Evolutionary conservation across 306 rosid genomes (phyloP).

Genomic region (Neltuma alba): DNA sequence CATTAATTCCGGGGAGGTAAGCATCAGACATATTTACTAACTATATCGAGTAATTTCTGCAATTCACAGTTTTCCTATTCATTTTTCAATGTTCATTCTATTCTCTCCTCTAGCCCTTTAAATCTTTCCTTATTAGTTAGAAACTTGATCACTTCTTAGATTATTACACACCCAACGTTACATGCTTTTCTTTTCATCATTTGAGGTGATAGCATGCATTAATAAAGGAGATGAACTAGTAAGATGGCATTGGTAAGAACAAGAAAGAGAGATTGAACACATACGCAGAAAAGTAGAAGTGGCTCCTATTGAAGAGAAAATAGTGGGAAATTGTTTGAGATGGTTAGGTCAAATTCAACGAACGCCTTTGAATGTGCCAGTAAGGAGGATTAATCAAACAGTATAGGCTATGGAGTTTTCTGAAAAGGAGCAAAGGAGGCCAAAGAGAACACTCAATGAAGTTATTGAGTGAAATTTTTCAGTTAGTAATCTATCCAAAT

Average conservation of each 20-base stretch:
- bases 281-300: too few species aligned
- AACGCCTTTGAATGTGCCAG: too few species aligned
- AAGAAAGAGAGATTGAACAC: neutral
- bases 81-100: neutral
- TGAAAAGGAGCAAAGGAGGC: too few species aligned
- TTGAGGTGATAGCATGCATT: neutral
- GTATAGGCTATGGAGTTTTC: too few species aligned
- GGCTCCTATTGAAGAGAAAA: too few species aligned
- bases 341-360: too few species aligned
- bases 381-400: too few species aligned
- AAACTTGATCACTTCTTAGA: slow-evolving; percentile 20
- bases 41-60: neutral
- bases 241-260: slow-evolving; percentile 1
- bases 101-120: neutral
- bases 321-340: too few species aligned
- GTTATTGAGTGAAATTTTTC: too few species aligned
- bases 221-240: neutral
- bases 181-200: slow-evolving; percentile 8
- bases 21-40: neutral
- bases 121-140: slow-evolving; percentile 5
- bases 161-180: neutral
- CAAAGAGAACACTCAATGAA: too few species aligned
- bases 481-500: too few species aligned
- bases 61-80: neutral
- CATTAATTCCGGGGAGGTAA: neutral